Base-by-base conservation (phyloP, 192 early-diverging fungal species). In the Cladochytrium replicatum region DNA sequence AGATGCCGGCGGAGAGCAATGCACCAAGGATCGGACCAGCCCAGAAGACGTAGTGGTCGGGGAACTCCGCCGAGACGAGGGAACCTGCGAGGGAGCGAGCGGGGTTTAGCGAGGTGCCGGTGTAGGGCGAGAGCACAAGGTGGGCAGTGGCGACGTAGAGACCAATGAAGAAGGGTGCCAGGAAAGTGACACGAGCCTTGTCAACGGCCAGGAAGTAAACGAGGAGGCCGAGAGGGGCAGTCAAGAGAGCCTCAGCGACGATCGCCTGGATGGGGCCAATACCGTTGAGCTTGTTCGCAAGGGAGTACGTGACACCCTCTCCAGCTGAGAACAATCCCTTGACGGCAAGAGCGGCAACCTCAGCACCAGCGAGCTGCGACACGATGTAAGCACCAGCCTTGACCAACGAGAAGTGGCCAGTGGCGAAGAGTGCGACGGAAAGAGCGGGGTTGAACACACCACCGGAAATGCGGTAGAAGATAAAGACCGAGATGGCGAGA, bases 371-470 rank as follows among this genome's bases (percentile, higher is more conserved):
- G 19, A 80, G n/a, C 45, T 85, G 72, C 2, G 74, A 60, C 23
- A 82, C 44, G 34, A 83, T 64, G 54, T 78, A 80, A 4, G 74
- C 41, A n/a, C 52, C 19, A 23, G 63, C 67, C 37, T 54, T 62
- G 13, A 53, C 27, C 13, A 58, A 45, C 23, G 46, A 58, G 50
- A 84, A 48, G 46, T 68, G 65, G 22, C 78, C 73, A 9, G 69
- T 63, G 25, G 77, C 54, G 43, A 78, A 39, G 17, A 81, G 64
- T 15, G 69, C 63, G 6, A 84, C 39, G n/a, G 72, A 67, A 28
- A 84, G 64, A n/a, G 80, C 75, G 2, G 82, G 78, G 49, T 84
- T 84, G 41, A 84, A 63, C 13, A 64, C 62, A 3, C 78, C 71
- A 6, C 78, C 81, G 4, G 69, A 77, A 42, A 80, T 68, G n/a